Evolutionary conservation across 768 basidiomycete genomes (phyloP), one percentile per base, ranked within the genome.

Genomic region (Xerocomellus intermedius): DNA sequence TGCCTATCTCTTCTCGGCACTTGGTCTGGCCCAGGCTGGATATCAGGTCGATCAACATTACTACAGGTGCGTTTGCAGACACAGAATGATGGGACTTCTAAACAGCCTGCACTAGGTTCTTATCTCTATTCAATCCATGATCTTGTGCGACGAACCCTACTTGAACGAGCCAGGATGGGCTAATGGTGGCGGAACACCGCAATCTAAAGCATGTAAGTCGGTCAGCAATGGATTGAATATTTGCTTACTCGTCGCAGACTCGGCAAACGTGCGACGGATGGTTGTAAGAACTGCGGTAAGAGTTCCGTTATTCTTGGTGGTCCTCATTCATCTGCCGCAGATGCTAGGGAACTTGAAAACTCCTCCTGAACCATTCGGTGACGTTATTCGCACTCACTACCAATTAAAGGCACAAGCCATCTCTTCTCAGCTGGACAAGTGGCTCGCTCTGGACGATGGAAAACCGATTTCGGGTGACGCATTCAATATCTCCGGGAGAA

Each of bases 101-200:
- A 42, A 55, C 50, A 22, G 16, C 2, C 54, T 47, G 16, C 47
- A 14, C 41, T 10, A 83, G 81, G 85, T 95, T 36, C 78, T 98
- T 39, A 90, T 97, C 37, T 95, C 94, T 16, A 95, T 98, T 32
- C 95, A 97, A 75, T 93, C 91, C 16, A 93, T 98, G 91, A 96
- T 97, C 61, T 76, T 97, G 24, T 94, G 90, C 58, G 95, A 96
- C 19, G 94, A 88, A 54, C 86, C 95, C 9, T 96, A 94, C 68
- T 71, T 94, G 56, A 96, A 96, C 61, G 94, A 98, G 69, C 94
- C 94, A 19, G 93, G 89, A 24, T 91, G 90, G 90, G 86, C 90
- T 21, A 73, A 73, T 39, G 80, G 82, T 53, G 83, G 79, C 16
- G 92, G 92, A 26, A 88, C 85, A 24, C 80, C 89, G 2, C 80